Conservation (phyloP, 108 stramenopile genomes). For the Chaetoceros tenuissimus region DNA sequence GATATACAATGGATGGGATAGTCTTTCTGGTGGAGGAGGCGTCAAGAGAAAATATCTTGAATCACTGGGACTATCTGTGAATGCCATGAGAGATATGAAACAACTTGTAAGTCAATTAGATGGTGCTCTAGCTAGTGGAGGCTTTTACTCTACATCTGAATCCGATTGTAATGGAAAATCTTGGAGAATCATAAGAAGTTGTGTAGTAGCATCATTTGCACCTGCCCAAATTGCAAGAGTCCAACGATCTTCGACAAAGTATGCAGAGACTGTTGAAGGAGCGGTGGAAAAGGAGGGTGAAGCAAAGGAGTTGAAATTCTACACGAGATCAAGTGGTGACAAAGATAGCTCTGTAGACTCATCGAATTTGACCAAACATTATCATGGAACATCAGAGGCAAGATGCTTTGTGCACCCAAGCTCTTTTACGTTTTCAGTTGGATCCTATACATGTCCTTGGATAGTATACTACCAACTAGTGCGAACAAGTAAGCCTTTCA, state of each 20-base stretch:
- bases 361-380: neutral
- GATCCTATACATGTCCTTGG: conserved; percentile 88
- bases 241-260: conserved; percentile 60
- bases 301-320: conserved; percentile 68
- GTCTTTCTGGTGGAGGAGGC: conserved; percentile 21
- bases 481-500: conserved; percentile 84
- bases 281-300: conserved; percentile 59
- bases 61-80: conserved; percentile 47
- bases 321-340: conserved; percentile 26
- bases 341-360: too few relatives aligned
- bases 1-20: conserved; percentile 52
- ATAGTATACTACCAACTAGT: conserved; percentile 84
- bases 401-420: conserved; percentile 87
- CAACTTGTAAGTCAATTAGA: conserved; percentile 64
- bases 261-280: conserved; percentile 76
- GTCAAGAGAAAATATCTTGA: conserved; percentile 46
- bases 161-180: conserved; percentile 50
- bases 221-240: conserved; percentile 68
- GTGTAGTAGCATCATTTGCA: conserved; percentile 55
- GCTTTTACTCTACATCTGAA: conserved; percentile 35
- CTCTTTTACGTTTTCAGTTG: conserved; percentile 71
- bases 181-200: conserved; percentile 67
- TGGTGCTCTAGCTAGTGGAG: conserved; percentile 40
- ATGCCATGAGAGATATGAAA: conserved; percentile 67
- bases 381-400: conserved; percentile 44